Evolutionary conservation across 2,329 filamentous ascomycete genomes (phyloP).

Genomic region (Phoma sp.): DNA sequence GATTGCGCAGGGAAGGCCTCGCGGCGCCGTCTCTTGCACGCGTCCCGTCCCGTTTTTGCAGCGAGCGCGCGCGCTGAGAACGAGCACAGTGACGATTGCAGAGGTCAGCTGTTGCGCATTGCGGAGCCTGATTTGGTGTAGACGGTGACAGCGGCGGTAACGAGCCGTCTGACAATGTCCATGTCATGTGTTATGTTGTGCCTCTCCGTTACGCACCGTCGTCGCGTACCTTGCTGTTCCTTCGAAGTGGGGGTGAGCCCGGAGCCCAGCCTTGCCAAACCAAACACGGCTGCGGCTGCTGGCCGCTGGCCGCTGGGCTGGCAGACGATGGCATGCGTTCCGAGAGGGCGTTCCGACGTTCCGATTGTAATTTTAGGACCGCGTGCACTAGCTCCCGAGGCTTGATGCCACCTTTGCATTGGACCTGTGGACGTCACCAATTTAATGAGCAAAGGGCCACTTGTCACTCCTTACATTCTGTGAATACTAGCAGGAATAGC

Average conservation of each 20-base stretch:
- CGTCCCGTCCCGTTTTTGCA: not conserved
- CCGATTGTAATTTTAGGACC: slow-evolving; percentile 23
- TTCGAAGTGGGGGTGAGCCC: slow-evolving; percentile 5
- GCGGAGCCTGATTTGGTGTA: not conserved
- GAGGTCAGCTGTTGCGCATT: not conserved
- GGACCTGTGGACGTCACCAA: slow-evolving; percentile 2
- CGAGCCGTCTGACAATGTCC: not conserved
- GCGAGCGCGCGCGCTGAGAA: not conserved
- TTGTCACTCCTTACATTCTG: slow-evolving; percentile 10
- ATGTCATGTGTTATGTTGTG: not conserved
- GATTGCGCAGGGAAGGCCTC: slow-evolving; percentile 4
- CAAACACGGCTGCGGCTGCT: slow-evolving; percentile 4
- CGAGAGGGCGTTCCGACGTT: slow-evolving; percentile 11
- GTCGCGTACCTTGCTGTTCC: not conserved
- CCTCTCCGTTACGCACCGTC: not conserved
- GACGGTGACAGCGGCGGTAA: not conserved
- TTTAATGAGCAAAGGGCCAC: slow-evolving; percentile 3
- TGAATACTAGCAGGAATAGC: not conserved
- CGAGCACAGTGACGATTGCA: slow-evolving; percentile 1
- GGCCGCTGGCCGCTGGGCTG: not conserved
- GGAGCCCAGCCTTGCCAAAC: slow-evolving; percentile 8
- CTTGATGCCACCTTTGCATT: slow-evolving; percentile 42
- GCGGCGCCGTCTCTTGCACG: not conserved
- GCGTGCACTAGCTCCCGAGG: slow-evolving; percentile 33
- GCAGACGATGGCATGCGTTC: not conserved